Conservation (phyloP, 2,329 filamentous ascomycete species). For the Aspergillus novofumigatus region DNA sequence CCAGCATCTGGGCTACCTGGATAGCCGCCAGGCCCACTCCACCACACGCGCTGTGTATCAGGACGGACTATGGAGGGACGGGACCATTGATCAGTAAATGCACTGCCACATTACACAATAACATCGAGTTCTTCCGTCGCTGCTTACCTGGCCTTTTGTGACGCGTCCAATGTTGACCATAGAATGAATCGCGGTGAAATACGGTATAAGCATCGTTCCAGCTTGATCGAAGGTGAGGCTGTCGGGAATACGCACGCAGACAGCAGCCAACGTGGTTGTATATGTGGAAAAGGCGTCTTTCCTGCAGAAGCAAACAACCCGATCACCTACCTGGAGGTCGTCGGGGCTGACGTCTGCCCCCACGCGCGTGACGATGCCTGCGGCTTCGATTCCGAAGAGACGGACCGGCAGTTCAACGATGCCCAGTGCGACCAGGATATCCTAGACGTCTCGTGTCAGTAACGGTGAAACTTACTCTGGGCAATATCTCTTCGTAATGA, state of each 20-base stretch:
- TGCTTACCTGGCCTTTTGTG: not conserved
- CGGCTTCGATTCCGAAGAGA: conserved; percentile 19
- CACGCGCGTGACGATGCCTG: conserved; percentile 18
- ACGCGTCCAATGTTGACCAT: conserved; percentile 5
- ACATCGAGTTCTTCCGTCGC: too few relatives aligned
- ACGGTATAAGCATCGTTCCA: conserved; percentile 3
- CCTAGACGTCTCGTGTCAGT: conserved; percentile 1
- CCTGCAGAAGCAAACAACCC: conserved; percentile 11
- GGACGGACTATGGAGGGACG: conserved; percentile 3
- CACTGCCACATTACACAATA: too few relatives aligned
- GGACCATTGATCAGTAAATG: too few relatives aligned
- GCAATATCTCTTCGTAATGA: not conserved
- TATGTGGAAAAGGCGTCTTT: not conserved
- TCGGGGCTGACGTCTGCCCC: conserved; percentile 16
- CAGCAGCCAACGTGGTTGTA: not conserved
- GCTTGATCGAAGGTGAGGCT: conserved; percentile 4
- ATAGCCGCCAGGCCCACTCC: conserved; percentile 7
- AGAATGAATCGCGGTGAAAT: conserved; percentile 6
- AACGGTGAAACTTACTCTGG: too few relatives aligned
- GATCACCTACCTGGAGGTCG: conserved; percentile 18
- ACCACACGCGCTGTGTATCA: conserved; percentile 8
- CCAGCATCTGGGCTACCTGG: conserved; percentile 3
- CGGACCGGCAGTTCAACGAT: conserved; percentile 5
- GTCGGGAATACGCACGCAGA: conserved; percentile 4
- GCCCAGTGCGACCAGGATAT: conserved; percentile 14